Evolutionary conservation across 176 grass and related monocot genomes (phyloP).

Genomic region (Cenchrus purpureus): DNA sequence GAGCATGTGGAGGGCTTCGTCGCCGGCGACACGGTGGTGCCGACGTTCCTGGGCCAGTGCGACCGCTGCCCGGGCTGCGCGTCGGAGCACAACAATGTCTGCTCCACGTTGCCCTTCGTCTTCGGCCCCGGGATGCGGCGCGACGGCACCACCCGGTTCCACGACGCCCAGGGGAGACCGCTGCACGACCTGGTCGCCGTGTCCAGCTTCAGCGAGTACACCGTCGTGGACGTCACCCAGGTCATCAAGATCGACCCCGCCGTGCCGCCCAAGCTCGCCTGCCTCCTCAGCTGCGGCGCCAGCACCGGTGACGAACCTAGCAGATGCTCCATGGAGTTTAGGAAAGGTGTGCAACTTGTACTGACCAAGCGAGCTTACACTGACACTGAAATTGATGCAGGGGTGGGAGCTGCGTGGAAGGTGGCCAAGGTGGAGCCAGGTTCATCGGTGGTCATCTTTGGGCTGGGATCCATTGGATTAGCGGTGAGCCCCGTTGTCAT

Average conservation of each 20-base stretch:
- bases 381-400: conserved; percentile 15
- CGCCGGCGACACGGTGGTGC: conserved; percentile 64
- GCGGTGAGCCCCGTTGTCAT: conserved; percentile 32
- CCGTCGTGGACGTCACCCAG: conserved; percentile 67
- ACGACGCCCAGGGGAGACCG: conserved; percentile 49
- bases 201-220: conserved; percentile 87
- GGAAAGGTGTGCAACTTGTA: not conserved
- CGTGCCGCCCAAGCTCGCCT: conserved; percentile 66
- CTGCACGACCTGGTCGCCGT: conserved; percentile 56
- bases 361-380: not conserved
- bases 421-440: conserved; percentile 57
- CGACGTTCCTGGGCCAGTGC: conserved; percentile 72
- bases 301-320: conserved; percentile 45
- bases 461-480: conserved; percentile 75
- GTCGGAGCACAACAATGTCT: conserved; percentile 58
- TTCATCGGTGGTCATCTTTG: conserved; percentile 66
- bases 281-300: conserved; percentile 70
- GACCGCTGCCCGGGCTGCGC: conserved; percentile 51
- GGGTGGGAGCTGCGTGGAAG: conserved; percentile 78
- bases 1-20: conserved; percentile 55
- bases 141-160: conserved; percentile 64
- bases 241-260: conserved; percentile 57
- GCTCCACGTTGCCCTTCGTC: conserved; percentile 44
- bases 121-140: conserved; percentile 56
- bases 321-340: not conserved